phyloP scores from a whole-genome alignment of 2,329 filamentous ascomycete species.

The Colletotrichum cereale region DNA sequence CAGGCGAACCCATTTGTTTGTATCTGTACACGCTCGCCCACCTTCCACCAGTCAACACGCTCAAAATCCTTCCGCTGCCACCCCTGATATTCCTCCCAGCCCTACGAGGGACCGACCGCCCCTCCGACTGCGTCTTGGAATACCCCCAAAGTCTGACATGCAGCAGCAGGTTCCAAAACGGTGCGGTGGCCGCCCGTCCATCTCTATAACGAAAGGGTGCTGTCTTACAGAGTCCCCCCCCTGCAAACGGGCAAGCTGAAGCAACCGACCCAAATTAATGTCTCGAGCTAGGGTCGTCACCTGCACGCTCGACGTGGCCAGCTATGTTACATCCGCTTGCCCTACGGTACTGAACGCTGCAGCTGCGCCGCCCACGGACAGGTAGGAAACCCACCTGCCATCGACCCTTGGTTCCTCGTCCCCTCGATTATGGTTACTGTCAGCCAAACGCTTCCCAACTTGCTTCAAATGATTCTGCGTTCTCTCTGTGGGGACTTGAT shows the following conservation, averaged over 20 bases:
- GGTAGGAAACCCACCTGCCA: slow-evolving; percentile 7
- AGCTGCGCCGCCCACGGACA: slow-evolving; percentile 29
- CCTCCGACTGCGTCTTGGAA: slow-evolving; percentile 20
- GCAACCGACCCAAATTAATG: slow-evolving; percentile 18
- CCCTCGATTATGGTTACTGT: slow-evolving; percentile 2
- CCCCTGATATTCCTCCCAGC: slow-evolving; percentile 35
- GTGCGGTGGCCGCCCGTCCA: slow-evolving; percentile 20
- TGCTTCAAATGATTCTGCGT: not conserved
- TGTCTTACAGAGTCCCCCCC: slow-evolving; percentile 18
- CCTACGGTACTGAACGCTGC: slow-evolving; percentile 10
- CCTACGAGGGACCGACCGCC: slow-evolving; percentile 34
- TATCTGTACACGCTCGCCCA: not conserved
- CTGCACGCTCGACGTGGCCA: slow-evolving; percentile 32
- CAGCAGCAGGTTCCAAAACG: slow-evolving; percentile 36
- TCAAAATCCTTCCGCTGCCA: slow-evolving; percentile 40
- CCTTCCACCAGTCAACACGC: slow-evolving; percentile 19
- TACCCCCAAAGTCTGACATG: slow-evolving; percentile 36
- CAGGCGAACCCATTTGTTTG: not conserved
- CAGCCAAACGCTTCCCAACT: not conserved
- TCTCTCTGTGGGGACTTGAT: not conserved
- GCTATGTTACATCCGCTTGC: slow-evolving; percentile 24
- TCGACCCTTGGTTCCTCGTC: not conserved
- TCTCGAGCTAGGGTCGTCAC: slow-evolving; percentile 23
- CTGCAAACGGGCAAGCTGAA: slow-evolving; percentile 16
- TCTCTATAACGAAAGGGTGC: slow-evolving; percentile 27